These are phyloP conservation scores for Asterionellopsis glacialis DNA, from an alignment of 108 stramenopile genomes.

Conservation along the genomic window DNA sequence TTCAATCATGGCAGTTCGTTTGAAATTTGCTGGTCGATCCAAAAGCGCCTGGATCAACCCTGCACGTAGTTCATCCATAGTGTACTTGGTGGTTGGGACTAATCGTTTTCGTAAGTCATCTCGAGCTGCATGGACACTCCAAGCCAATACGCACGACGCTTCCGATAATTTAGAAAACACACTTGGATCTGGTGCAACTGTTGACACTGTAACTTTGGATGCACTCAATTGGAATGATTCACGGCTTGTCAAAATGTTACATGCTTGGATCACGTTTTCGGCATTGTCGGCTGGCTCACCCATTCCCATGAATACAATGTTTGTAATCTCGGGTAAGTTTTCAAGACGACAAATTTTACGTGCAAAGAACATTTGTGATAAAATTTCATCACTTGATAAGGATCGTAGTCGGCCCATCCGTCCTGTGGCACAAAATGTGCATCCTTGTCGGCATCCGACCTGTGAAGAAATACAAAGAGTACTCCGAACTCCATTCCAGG, in stretches of 20 bases:
- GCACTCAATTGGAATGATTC: constrained; percentile 58
- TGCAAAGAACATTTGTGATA: constrained; percentile 79
- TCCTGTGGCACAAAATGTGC: constrained; percentile 83
- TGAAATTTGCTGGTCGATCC: constrained; percentile 33
- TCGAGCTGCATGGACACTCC: constrained; percentile 79
- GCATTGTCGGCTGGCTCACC: constrained; percentile 82
- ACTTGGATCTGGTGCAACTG: constrained; percentile 73
- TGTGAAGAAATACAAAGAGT: constrained; percentile 75
- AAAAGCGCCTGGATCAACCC: constrained; percentile 64
- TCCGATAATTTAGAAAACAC: constrained; percentile 44
- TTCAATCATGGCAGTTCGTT: constrained; percentile 70
- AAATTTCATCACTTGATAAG: constrained; percentile 69
- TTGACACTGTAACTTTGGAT: constrained; percentile 71
- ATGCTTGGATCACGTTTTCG: constrained; percentile 50
- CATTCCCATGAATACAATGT: constrained; percentile 92
- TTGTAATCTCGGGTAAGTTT: constrained; percentile 21
- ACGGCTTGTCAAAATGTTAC: constrained; percentile 43
- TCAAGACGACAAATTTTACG: constrained; percentile 46
- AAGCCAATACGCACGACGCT: constrained; percentile 68
- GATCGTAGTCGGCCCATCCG: constrained; percentile 76
- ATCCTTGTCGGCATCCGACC: constrained; percentile 88
- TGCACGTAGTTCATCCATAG: constrained; percentile 65
- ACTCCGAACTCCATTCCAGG: constrained; percentile 51
- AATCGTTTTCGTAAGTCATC: constrained; percentile 65
- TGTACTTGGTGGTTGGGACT: constrained; percentile 77